These are phyloP conservation scores for Thalassiosira mediterranea DNA, from an alignment of 352 stramenopile genomes.

Conservation along the genomic window DNA sequence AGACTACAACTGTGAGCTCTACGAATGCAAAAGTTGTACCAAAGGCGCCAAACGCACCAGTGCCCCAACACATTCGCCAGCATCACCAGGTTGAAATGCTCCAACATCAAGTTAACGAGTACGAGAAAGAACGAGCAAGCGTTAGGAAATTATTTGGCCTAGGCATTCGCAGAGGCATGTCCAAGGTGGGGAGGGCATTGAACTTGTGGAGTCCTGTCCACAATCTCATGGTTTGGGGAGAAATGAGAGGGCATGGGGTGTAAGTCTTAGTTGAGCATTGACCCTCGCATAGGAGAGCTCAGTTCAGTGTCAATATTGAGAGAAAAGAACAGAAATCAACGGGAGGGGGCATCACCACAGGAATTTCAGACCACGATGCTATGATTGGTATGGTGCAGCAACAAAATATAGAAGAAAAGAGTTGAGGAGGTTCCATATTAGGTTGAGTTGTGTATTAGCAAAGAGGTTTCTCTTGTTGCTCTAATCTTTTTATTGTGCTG, in stretches of 20 bases:
- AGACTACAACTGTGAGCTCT: constrained; percentile 7
- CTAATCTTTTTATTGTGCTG: too few relatives aligned
- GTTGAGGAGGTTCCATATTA: too few relatives aligned
- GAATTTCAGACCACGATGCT: too few relatives aligned
- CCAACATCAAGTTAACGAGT: constrained; percentile 27
- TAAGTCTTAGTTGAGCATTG: neutral
- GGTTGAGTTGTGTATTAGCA: too few relatives aligned
- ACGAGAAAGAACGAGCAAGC: constrained; percentile 38
- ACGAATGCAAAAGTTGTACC: constrained; percentile 15
- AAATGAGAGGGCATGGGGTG: constrained; percentile 12
- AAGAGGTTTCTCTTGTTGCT: too few relatives aligned
- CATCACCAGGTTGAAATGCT: constrained; percentile 31
- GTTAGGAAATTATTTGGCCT: constrained; percentile 30
- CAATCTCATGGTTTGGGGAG: constrained; percentile 29
- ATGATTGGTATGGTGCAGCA: neutral
- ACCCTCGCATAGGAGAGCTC: neutral
- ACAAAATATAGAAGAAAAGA: neutral
- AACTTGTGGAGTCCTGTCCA: constrained; percentile 44
- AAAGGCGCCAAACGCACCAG: constrained; percentile 24
- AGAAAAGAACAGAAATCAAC: neutral
- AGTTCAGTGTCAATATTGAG: neutral
- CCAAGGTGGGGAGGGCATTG: constrained; percentile 29
- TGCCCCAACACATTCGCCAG: constrained; percentile 33
- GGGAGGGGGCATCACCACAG: too few relatives aligned
- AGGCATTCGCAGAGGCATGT: constrained; percentile 23